Evolutionary conservation across 2,329 filamentous ascomycete species (phyloP).

Genomic region (Pestalotiopsis sp.): DNA sequence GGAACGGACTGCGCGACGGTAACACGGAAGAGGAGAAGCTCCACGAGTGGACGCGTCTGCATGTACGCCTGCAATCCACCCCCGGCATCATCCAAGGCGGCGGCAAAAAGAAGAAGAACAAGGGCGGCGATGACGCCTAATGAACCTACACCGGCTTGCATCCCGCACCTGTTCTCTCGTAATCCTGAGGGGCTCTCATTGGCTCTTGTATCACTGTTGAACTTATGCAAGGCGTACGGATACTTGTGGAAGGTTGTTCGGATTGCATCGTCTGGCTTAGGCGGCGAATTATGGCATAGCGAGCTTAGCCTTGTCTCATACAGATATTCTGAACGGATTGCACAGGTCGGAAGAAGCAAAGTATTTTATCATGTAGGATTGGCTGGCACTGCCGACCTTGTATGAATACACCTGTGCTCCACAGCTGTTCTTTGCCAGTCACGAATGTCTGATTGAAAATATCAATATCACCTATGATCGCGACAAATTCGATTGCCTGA

Average conservation of each 20-base stretch:
- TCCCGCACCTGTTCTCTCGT: conserved; percentile 41
- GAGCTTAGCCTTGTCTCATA: not conserved
- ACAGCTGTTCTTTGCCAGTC: not conserved
- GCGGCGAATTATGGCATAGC: not conserved
- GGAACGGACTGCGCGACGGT: conserved; percentile 50
- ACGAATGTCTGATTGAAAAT: not conserved
- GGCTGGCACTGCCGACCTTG: not conserved
- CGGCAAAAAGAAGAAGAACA: conserved; percentile 72
- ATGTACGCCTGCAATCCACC: conserved; percentile 77
- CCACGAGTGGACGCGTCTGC: conserved; percentile 83
- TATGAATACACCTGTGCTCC: conserved; percentile 8
- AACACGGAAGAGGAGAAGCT: conserved; percentile 62
- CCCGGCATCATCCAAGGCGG: conserved; percentile 42
- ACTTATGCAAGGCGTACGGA: conserved; percentile 40
- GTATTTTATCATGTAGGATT: not conserved
- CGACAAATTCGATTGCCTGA: no score
- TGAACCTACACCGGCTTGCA: conserved; percentile 25
- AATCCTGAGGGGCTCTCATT: conserved; percentile 19
- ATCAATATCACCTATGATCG: no score
- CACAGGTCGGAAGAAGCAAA: not conserved
- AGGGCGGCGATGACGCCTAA: conserved; percentile 47
- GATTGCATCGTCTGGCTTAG: conserved; percentile 20
- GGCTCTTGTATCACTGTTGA: conserved; percentile 37
- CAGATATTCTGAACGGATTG: not conserved
- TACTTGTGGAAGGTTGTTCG: conserved; percentile 48